These are phyloP conservation scores for Rhododendron simsii DNA, from an alignment of 148 eudicot genomes.

Conservation along the genomic window DNA sequence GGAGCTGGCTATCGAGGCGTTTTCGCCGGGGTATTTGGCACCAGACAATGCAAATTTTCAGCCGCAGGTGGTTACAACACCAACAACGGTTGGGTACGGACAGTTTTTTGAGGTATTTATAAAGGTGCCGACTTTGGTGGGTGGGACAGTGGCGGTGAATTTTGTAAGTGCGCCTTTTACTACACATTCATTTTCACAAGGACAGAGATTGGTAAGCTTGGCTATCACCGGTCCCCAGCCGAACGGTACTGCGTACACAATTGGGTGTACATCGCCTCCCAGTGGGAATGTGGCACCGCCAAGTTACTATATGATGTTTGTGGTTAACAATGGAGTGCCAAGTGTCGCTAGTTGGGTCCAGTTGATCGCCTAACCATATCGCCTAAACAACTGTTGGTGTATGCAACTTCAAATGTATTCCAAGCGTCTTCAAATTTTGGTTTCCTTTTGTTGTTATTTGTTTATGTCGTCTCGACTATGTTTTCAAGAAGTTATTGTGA, in stretches of 20 bases:
- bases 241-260: slow-evolving; percentile 26
- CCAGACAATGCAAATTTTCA: slow-evolving; percentile 46
- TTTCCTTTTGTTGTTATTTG: neutral
- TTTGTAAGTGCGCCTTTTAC: slow-evolving; percentile 80
- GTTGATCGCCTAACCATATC: slow-evolving; percentile 15
- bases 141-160: slow-evolving; percentile 64
- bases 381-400: neutral
- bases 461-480: neutral
- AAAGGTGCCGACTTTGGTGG: slow-evolving; percentile 42
- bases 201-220: slow-evolving; percentile 79
- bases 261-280: slow-evolving; percentile 60
- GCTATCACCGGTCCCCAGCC: slow-evolving; percentile 30
- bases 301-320: slow-evolving; percentile 82
- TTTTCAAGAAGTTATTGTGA: neutral
- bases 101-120: slow-evolving; percentile 43
- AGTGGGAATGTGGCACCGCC: slow-evolving; percentile 73
- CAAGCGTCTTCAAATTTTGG: neutral
- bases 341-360: slow-evolving; percentile 79
- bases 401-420: too few species aligned
- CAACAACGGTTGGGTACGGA: slow-evolving; percentile 41
- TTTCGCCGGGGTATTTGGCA: slow-evolving; percentile 75
- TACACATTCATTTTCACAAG: slow-evolving; percentile 89
- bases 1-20: slow-evolving; percentile 70
- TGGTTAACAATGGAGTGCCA: slow-evolving; percentile 74
- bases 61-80: slow-evolving; percentile 37